A percentile compares a stretch with the other conserved stretches of the same genome.
phyloP scores from a whole-genome alignment of 352 stramenopile species.

The Blastocystis sp. region DNA sequence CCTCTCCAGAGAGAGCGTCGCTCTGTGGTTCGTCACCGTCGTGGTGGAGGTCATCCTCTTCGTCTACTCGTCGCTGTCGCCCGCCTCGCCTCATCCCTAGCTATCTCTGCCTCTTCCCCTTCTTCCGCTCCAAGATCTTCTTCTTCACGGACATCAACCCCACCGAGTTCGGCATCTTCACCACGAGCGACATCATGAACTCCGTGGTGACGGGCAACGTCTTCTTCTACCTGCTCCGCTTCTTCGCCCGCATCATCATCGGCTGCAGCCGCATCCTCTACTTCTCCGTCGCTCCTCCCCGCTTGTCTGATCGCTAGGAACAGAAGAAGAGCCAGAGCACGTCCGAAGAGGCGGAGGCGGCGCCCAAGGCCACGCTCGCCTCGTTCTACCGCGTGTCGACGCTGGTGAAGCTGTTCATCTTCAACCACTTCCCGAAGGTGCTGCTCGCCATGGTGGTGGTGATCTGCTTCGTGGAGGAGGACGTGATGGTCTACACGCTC shows the following conservation, averaged over 20 bases:
- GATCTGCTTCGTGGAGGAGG: constrained; percentile 61
- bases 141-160: not conserved
- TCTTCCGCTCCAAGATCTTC: not conserved
- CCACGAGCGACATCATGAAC: constrained; percentile 8
- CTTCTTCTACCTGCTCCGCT: constrained; percentile 55
- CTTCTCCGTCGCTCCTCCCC: not conserved
- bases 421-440: constrained; percentile 67
- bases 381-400: constrained; percentile 4
- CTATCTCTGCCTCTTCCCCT: constrained; percentile 45
- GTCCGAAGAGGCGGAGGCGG: not conserved
- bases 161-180: constrained; percentile 45
- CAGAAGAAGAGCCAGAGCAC: not conserved
- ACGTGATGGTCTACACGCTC: constrained; percentile 58
- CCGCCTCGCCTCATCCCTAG: not conserved
- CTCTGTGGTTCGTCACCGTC: constrained; percentile 12
- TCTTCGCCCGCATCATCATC: constrained; percentile 66
- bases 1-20: not conserved
- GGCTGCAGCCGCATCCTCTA: constrained; percentile 40
- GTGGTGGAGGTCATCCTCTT: constrained; percentile 51
- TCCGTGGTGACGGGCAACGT: constrained; percentile 34
- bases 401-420: constrained; percentile 47
- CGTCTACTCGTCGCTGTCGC: constrained; percentile 19
- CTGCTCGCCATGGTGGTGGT: constrained; percentile 34
- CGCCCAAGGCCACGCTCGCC: not conserved
- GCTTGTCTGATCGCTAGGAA: not conserved